phyloP scores from a whole-genome alignment of 441 rosid genomes.

The Aleurites moluccanus region DNA sequence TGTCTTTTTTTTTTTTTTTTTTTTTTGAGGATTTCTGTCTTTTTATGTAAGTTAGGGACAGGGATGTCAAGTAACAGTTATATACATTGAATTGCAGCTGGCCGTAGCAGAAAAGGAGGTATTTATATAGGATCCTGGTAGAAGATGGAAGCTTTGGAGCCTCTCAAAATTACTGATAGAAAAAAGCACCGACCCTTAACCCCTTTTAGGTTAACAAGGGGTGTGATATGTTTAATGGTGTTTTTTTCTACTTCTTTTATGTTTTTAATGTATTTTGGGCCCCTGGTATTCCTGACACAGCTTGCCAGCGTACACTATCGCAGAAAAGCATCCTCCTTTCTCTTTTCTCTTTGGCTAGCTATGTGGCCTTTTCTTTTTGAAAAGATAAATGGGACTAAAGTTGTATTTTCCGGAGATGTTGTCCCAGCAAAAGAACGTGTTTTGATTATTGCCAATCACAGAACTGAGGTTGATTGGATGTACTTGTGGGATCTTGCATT shows the following conservation, averaged over 20 bases:
- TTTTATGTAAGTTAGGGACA: neutral
- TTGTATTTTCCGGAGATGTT: conserved; percentile 74
- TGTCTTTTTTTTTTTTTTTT: neutral
- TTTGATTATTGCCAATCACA: conserved; percentile 80
- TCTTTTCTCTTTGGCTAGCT: conserved; percentile 82
- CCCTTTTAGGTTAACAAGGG: conserved; percentile 64
- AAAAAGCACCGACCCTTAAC: conserved; percentile 63
- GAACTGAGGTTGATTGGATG: conserved; percentile 99
- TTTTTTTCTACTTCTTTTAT: conserved; percentile 77
- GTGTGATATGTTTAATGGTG: conserved; percentile 66
- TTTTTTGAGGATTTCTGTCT: neutral
- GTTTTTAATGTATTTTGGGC: conserved; percentile 70
- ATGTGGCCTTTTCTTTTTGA: conserved; percentile 95
- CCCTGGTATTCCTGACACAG: conserved; percentile 53
- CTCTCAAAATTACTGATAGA: conserved; percentile 41
- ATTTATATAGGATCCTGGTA: conserved; percentile 27
- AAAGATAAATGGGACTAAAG: conserved; percentile 74
- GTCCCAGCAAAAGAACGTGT: conserved; percentile 67
- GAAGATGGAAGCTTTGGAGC: conserved; percentile 54
- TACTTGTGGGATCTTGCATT: conserved; percentile 92
- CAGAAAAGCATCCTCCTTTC: conserved; percentile 60
- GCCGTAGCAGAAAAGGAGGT: conserved; percentile 20
- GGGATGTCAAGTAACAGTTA: neutral
- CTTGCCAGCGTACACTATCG: conserved; percentile 55
- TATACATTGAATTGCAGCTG: conserved; percentile 19